A percentile compares a stretch with the other conserved stretches of the same genome.
Conservation (phyloP, 169 alveolate genomes). For the Eimeria falciformis region DNA sequence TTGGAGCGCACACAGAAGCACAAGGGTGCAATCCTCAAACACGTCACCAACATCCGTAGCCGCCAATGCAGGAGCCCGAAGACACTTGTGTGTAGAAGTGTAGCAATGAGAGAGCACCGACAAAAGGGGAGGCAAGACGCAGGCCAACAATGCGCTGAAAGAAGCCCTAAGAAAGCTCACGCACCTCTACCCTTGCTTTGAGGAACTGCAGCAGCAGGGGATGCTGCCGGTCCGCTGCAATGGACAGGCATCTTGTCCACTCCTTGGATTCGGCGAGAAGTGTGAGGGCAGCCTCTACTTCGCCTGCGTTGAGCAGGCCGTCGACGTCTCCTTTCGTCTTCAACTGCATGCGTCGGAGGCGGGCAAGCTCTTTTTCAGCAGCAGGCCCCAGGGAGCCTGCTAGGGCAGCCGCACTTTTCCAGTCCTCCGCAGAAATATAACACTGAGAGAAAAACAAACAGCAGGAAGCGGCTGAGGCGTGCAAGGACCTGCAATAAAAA, state of each 20-base stretch:
- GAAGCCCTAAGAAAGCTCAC: neutral
- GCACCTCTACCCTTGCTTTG: neutral
- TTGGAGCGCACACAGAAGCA: neutral
- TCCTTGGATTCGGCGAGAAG: neutral
- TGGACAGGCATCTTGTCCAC: neutral
- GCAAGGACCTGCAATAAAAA: too few relatives aligned
- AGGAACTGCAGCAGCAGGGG: conserved; percentile 11
- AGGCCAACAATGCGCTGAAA: too few relatives aligned
- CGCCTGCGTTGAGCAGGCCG: conserved; percentile 12
- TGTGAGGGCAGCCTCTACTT: neutral
- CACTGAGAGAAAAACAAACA: conserved; percentile 12
- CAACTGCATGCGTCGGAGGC: neutral
- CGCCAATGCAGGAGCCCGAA: neutral
- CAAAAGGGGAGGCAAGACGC: too few relatives aligned
- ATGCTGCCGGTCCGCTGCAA: neutral
- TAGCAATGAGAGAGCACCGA: too few relatives aligned
- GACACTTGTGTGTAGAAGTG: too few relatives aligned
- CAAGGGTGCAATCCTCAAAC: neutral
- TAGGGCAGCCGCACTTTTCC: neutral
- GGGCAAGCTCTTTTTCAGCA: conserved; percentile 5
- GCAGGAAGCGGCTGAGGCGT: neutral
- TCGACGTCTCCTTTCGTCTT: neutral
- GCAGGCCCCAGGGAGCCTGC: neutral
- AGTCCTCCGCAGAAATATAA: conserved; percentile 32
- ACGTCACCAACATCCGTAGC: neutral